These are phyloP conservation scores for Neospermospora avenae DNA, from an alignment of 2,329 filamentous ascomycete genomes.

Conservation along the genomic window DNA sequence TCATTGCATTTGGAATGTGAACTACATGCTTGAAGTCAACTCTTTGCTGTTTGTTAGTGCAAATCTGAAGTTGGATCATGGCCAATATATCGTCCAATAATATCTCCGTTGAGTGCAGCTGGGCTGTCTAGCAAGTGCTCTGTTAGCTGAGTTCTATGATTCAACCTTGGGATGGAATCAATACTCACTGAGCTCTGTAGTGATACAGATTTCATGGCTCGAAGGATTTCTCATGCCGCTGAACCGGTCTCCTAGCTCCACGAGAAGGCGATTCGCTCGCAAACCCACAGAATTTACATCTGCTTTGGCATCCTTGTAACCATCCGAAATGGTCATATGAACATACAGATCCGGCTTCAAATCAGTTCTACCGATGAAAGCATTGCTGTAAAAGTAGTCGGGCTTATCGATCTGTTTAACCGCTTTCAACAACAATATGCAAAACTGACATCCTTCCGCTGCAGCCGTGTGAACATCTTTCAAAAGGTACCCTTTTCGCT, in stretches of 20 bases:
- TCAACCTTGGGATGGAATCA: neutral
- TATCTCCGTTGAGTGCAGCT: slow-evolving; percentile 2
- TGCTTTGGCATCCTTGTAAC: neutral
- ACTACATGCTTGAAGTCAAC: slow-evolving; percentile 1
- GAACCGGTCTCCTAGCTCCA: slow-evolving; percentile 6
- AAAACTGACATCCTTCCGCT: slow-evolving; percentile 3
- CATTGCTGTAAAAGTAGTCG: slow-evolving; percentile 6
- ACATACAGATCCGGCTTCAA: slow-evolving; percentile 5
- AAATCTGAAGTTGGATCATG: neutral
- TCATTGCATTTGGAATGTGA: slow-evolving; percentile 9
- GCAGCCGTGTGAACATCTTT: slow-evolving; percentile 1
- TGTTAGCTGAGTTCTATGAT: neutral
- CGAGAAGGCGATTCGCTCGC: neutral
- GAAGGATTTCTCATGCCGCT: slow-evolving; percentile 2
- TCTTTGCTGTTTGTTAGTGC: neutral
- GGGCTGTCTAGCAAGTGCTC: neutral
- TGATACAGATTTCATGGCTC: slow-evolving; percentile 1
- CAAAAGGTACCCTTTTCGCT: neutral
- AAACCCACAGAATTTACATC: neutral
- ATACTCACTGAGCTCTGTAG: slow-evolving; percentile 2
- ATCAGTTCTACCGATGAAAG: neutral
- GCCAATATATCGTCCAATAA: slow-evolving; percentile 4
- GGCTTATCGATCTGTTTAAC: slow-evolving; percentile 5
- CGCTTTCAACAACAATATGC: neutral
- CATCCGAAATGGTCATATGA: slow-evolving; percentile 7